Conservation (phyloP, 495 filamentous ascomycete species). For the Rhypophila decipiens region DNA sequence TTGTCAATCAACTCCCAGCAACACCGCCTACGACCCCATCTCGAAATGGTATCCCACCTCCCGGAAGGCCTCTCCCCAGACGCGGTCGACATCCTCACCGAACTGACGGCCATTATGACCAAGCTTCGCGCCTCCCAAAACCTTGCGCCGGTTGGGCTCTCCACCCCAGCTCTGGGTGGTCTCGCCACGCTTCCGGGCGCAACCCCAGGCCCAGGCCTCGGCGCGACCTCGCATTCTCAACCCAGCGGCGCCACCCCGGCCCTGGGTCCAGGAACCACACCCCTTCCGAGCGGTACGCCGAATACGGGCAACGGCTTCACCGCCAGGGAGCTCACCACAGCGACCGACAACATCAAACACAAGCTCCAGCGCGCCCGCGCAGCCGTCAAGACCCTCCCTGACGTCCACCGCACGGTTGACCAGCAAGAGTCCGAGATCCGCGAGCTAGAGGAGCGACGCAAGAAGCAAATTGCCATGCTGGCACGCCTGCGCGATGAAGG, state of each 20-base stretch:
- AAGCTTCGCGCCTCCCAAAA: constrained; percentile 52
- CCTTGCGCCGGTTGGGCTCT: constrained; percentile 3
- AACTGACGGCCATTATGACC: constrained; percentile 68
- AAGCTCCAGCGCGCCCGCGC: constrained; percentile 70
- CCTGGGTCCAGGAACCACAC: constrained; percentile 27
- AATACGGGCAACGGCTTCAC: constrained; percentile 40
- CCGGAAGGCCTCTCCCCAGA: constrained; percentile 48
- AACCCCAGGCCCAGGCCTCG: constrained; percentile 2
- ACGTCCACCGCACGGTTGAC: constrained; percentile 61
- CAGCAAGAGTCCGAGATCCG: constrained; percentile 79
- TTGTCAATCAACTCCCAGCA: background rate
- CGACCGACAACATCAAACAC: constrained; percentile 67
- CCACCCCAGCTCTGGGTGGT: constrained; percentile 3
- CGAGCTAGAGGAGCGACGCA: constrained; percentile 63
- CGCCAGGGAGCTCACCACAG: constrained; percentile 70
- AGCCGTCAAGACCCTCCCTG: constrained; percentile 63
- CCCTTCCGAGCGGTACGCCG: constrained; percentile 17
- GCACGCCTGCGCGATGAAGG: constrained; percentile 38
- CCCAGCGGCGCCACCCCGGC: constrained; percentile 10
- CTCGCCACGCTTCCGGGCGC: constrained; percentile 14
- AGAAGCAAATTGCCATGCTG: constrained; percentile 51
- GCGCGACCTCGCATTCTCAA: background rate
- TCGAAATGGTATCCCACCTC: constrained; percentile 25
- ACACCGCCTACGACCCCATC: background rate
- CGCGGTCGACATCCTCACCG: constrained; percentile 79